Evolutionary conservation across 257 asterid species (phyloP).

Genomic region (Scutellaria barbata): DNA sequence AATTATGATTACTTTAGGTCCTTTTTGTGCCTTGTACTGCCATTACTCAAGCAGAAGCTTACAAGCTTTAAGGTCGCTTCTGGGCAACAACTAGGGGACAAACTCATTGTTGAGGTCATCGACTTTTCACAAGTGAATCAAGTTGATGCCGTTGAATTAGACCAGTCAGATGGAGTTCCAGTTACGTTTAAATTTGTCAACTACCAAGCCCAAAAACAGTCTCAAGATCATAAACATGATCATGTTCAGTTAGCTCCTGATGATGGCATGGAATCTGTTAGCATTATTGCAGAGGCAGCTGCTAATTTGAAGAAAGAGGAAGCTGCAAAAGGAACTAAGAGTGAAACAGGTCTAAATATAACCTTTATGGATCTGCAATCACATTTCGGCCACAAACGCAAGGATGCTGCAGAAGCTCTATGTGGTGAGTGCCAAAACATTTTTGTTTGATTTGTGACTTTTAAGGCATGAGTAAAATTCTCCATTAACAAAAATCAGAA

Average conservation of each 20-base stretch:
- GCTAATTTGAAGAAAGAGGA: not conserved
- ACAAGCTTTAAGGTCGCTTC: not conserved
- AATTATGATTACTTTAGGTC: not conserved
- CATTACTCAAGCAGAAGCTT: not conserved
- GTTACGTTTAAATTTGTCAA: not conserved
- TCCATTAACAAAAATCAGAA: not conserved
- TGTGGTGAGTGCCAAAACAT: not conserved
- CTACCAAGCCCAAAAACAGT: not conserved
- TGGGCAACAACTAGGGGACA: not conserved
- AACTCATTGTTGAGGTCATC: constrained; percentile 6
- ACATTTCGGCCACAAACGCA: not conserved
- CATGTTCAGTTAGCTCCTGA: too few species aligned
- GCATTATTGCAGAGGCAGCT: not conserved
- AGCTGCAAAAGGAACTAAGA: not conserved
- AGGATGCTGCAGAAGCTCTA: not conserved
- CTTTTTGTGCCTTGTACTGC: not conserved
- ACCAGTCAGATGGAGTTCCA: not conserved
- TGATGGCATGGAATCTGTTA: not conserved
- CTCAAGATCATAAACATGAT: not conserved
- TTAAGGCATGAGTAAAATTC: too few species aligned
- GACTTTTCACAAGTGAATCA: not conserved
- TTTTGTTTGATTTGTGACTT: too few species aligned
- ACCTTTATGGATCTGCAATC: too few species aligned
- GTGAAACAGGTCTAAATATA: not conserved
- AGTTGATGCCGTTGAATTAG: not conserved